These are phyloP conservation scores for Marchantia paleacea DNA, from an alignment of 225 moss, liverwort and hornwort genomes.

Conservation along the genomic window DNA sequence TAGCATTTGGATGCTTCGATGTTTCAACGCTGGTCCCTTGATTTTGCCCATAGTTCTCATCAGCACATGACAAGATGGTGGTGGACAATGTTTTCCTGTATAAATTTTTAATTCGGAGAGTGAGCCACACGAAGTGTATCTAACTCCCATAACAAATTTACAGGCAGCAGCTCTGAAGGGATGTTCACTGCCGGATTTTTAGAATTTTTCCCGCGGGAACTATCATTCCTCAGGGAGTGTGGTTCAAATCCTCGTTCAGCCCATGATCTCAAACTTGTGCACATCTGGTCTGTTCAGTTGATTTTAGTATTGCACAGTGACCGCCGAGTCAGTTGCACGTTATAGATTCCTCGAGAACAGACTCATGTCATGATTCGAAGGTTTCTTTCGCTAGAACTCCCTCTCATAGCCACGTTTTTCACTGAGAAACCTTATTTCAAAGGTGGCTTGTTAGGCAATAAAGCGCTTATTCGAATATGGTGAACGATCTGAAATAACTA, in stretches of 20 bases:
- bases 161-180: conserved; percentile 1
- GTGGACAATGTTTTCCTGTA: background rate
- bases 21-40: background rate
- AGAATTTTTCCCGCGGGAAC: background rate
- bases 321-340: background rate
- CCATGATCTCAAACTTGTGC: background rate
- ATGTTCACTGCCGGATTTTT: no score
- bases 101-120: no score
- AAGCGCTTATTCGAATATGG: background rate
- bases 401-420: background rate
- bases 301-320: background rate
- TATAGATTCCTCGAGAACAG: background rate
- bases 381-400: background rate
- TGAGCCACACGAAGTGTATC: background rate
- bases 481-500: no score
- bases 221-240: background rate
- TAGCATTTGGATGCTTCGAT: background rate
- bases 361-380: background rate
- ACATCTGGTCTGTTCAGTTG: background rate
- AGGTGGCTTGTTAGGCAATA: conserved; percentile 4
- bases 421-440: background rate
- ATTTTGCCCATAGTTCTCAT: background rate
- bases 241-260: background rate
- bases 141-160: background rate
- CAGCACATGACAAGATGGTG: background rate